Conservation (phyloP, 192 early-diverging fungal species). For the Coemansia sp. region DNA sequence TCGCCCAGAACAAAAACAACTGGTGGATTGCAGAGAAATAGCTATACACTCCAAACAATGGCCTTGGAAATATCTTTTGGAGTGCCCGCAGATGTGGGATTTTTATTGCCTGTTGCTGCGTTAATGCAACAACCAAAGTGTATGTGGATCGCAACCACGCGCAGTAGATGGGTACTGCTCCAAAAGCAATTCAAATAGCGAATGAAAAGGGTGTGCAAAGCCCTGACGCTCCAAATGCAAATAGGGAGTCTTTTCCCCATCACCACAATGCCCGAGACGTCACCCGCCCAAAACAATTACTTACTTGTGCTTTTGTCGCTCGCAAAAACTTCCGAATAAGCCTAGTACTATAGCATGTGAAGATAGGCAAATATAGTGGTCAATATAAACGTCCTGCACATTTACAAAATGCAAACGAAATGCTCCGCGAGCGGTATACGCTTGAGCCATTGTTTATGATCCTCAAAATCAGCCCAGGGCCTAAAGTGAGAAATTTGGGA, state of each 20-base stretch:
- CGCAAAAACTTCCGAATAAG: neutral
- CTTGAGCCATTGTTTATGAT: neutral
- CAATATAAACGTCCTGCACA: conserved; percentile 9
- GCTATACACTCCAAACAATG: neutral
- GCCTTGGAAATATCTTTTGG: neutral
- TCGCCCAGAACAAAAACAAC: no score
- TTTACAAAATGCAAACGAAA: neutral
- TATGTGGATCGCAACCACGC: no score
- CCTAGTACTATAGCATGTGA: conserved; percentile 14
- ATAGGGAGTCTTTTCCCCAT: no score
- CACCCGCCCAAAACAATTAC: conserved; percentile 3
- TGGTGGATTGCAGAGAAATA: no score
- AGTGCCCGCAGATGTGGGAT: neutral
- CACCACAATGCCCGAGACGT: neutral
- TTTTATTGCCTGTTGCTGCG: neutral
- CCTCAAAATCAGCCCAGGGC: neutral
- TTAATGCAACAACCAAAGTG: neutral
- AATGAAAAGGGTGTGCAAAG: neutral
- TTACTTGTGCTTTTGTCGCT: neutral
- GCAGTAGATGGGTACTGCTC: conserved; percentile 9
- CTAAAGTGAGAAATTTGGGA: no score
- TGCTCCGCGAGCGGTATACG: neutral
- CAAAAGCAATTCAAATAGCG: neutral
- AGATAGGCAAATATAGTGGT: conserved; percentile 18
- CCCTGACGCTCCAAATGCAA: conserved; percentile 6